Evolutionary conservation across 176 grass and related monocot species (phyloP), one percentile per base, ranked within the genome.

Genomic region (Eleusine coracana): DNA sequence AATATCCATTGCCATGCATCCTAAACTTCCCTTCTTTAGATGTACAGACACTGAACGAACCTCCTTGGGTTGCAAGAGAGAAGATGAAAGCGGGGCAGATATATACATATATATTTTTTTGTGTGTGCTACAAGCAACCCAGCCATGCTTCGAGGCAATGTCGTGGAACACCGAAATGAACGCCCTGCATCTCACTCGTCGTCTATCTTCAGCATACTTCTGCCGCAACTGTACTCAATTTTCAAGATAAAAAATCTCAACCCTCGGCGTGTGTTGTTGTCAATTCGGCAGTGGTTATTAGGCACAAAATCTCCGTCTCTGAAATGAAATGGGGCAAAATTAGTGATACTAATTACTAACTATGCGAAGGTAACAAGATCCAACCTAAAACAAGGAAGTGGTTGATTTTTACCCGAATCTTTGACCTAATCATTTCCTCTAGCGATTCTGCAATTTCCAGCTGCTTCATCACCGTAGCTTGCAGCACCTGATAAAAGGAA

Each of bases 381-480:
- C 8, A 66, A 46, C 11, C 44, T 56, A 38, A 54, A 25, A 87
- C 20, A 45, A 79, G 58, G 12, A 71, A 46, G 12, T 31, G 70
- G 48, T 39, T 59, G 38, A 61, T 82, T 51, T 88, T 88, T 94
- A 97, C 94, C 17, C 70, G 77, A 42, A 89, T 54, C 18, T 85
- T 94, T 75, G 80, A 84, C 25, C 73, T 71, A 77, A 90, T 87
- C 25, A 90, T 81, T 83, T 89, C 91, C n/a, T 92, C 94, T 75
- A 97, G 70, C 34, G 94, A 94, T 15, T 94, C 85, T 12, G 83
- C 69, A 69, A 94, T 89, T 87, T 97, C 92, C 51, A 97, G 78
- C 89, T 97, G 94, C 79, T 94, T 87, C 86, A 74, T 84, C 25
- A 91, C 83, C 5, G 94, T 89, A 61, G 86, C 92, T 72, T 92